A percentile compares a stretch with the other conserved stretches of the same genome.
These are phyloP conservation scores for Microbotryum saponariae DNA, from an alignment of 1,284 basidiomycete species.

Conservation along the genomic window DNA sequence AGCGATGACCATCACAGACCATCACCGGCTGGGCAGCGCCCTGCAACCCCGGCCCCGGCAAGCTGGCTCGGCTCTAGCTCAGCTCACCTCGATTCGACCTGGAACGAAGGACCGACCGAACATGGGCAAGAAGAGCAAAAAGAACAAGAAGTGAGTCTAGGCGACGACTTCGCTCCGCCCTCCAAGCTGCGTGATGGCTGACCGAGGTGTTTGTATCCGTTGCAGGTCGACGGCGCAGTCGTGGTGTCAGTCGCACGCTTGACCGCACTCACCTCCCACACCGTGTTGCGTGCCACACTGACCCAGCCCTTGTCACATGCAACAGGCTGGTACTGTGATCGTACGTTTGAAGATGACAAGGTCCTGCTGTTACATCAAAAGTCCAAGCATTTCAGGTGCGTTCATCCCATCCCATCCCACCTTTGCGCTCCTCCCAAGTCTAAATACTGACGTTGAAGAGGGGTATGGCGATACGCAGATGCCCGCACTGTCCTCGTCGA, in stretches of 20 bases:
- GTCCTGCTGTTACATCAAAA: slow-evolving; percentile 99
- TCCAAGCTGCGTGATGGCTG: neutral
- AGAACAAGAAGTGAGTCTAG: slow-evolving; percentile 36
- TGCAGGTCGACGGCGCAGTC: slow-evolving; percentile 19
- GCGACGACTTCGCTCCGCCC: no score
- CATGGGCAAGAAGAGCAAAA: slow-evolving; percentile 41
- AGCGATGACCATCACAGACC: no score
- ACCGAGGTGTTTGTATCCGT: neutral
- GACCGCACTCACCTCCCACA: neutral
- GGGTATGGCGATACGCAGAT: slow-evolving; percentile 49
- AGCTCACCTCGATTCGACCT: no score
- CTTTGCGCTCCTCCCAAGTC: neutral
- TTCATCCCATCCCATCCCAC: no score
- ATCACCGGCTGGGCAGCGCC: no score
- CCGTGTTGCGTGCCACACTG: neutral
- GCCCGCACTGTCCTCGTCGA: slow-evolving; percentile 86
- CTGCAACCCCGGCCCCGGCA: no score
- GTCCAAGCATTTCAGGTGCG: slow-evolving; percentile 77
- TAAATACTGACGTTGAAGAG: neutral
- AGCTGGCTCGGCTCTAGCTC: no score
- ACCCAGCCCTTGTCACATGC: slow-evolving; percentile 53
- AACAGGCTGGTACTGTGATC: slow-evolving; percentile 87
- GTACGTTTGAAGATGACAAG: slow-evolving; percentile 97
- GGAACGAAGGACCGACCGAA: neutral
- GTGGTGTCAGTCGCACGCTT: slow-evolving; percentile 20